Conservation (phyloP, 345 rosid genomes). For the Excoecaria cochinchinensis region DNA sequence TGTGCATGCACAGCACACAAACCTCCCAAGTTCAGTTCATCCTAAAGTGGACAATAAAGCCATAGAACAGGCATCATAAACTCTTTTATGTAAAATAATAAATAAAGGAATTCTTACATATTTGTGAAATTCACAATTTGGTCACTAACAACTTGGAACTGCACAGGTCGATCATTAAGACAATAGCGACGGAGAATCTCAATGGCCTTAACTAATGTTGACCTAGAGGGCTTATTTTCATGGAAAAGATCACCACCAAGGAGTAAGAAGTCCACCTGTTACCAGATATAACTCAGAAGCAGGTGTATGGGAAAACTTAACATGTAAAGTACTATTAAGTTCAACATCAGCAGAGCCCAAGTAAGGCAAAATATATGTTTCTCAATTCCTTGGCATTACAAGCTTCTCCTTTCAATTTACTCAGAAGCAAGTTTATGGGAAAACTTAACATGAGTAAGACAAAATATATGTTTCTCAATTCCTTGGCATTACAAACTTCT, state of each 20-base stretch:
- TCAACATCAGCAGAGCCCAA: neutral
- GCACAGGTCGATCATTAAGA: conserved; percentile 84
- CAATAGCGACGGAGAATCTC: conserved; percentile 97
- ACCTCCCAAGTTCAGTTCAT: neutral
- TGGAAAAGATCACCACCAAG: conserved; percentile 99
- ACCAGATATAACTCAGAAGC: conserved; percentile 17
- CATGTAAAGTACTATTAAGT: neutral
- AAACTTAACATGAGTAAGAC: neutral
- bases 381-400: neutral
- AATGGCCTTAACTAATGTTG: conserved; percentile 87
- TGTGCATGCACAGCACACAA: neutral
- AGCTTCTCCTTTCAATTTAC: neutral
- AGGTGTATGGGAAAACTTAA: neutral
- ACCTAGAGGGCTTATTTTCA: conserved; percentile 96
- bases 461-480: neutral
- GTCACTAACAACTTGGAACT: conserved; percentile 97
- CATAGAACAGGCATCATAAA: conserved; percentile 9
- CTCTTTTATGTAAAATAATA: neutral
- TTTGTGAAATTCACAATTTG: conserved; percentile 90
- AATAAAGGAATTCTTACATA: conserved; percentile 40
- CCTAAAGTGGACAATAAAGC: neutral
- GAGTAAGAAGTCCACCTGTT: conserved; percentile 86
- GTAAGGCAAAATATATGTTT: neutral
- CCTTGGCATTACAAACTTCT: neutral
- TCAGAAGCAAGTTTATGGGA: conserved; percentile 4